A percentile compares a stretch with the other conserved stretches of the same genome.
Evolutionary conservation across 208 protist species (phyloP).

Genomic region (Crithidia brevicula): DNA sequence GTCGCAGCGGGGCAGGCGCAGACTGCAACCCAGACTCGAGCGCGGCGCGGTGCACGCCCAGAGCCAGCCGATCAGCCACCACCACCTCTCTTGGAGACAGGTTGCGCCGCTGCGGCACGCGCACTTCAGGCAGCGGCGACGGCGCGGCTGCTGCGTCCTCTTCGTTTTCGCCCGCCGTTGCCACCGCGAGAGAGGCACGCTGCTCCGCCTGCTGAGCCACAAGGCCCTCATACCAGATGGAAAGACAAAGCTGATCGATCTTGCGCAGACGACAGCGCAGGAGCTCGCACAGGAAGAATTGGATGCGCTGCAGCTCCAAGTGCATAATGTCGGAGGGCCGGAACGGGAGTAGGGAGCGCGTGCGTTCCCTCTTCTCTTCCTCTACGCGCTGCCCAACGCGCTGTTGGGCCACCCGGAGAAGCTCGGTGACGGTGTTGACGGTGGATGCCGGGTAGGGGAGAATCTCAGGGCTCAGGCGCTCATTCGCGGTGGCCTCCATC

Average conservation of each 20-base stretch:
- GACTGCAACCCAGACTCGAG: constrained; percentile 65
- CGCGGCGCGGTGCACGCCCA: constrained; percentile 37
- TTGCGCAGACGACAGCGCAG: constrained; percentile 83
- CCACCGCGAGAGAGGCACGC: constrained; percentile 1
- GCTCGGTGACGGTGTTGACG: constrained; percentile 50
- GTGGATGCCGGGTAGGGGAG: constrained; percentile 72
- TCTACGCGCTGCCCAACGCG: constrained; percentile 41
- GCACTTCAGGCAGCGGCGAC: constrained; percentile 35
- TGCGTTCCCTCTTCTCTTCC: constrained; percentile 52
- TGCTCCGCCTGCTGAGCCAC: constrained; percentile 28
- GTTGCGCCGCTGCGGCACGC: constrained; percentile 48
- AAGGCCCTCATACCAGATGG: constrained; percentile 75
- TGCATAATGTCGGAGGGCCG: constrained; percentile 77
- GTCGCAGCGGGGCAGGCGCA: constrained; percentile 59
- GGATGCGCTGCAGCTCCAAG: constrained; percentile 76
- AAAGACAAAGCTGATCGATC: constrained; percentile 67
- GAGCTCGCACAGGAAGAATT: constrained; percentile 86
- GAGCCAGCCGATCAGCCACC: constrained; percentile 78
- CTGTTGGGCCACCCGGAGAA: constrained; percentile 49
- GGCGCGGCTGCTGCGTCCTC: background rate
- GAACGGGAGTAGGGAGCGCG: constrained; percentile 77
- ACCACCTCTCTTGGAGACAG: constrained; percentile 69
- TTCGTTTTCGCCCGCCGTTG: background rate
- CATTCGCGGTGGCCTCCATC: constrained; percentile 76
- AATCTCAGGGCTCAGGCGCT: constrained; percentile 81